These are phyloP conservation scores for Fusarium keratoplasticum DNA, from an alignment of 2,329 filamentous ascomycete genomes.

Conservation along the genomic window DNA sequence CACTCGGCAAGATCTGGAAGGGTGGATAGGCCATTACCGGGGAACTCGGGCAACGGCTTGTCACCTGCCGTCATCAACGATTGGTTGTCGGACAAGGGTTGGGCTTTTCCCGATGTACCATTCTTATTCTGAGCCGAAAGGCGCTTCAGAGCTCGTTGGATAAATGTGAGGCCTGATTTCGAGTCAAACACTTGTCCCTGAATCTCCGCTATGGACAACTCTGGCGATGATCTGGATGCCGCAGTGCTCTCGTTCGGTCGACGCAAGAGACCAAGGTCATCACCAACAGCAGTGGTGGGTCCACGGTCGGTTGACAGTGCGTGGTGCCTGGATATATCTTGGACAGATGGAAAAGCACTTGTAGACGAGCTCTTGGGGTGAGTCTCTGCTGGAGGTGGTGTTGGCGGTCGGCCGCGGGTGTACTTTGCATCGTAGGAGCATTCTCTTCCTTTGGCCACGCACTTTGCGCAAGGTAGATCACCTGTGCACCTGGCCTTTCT, in stretches of 20 bases:
- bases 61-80: constrained; percentile 63
- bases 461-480: constrained; percentile 49
- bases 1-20: constrained; percentile 53
- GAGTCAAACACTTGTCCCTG: constrained; percentile 65
- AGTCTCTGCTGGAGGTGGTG: not conserved
- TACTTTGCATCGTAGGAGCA: not conserved
- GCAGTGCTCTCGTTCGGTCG: not conserved
- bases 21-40: constrained; percentile 48
- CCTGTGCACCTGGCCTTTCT: constrained; percentile 45
- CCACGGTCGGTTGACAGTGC: not conserved
- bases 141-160: constrained; percentile 64
- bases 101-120: constrained; percentile 39
- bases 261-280: not conserved
- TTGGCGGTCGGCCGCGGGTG: not conserved
- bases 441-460: constrained; percentile 34
- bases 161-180: constrained; percentile 63
- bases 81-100: constrained; percentile 51
- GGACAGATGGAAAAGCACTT: not conserved
- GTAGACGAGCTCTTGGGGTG: not conserved
- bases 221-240: constrained; percentile 55
- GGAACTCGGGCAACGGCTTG: constrained; percentile 55
- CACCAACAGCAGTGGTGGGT: not conserved
- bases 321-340: not conserved
- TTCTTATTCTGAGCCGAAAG: constrained; percentile 56
- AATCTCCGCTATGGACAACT: constrained; percentile 60